Base-by-base conservation (phyloP, 2,329 filamentous ascomycete genomes). In the Fusarium xylarioides region DNA sequence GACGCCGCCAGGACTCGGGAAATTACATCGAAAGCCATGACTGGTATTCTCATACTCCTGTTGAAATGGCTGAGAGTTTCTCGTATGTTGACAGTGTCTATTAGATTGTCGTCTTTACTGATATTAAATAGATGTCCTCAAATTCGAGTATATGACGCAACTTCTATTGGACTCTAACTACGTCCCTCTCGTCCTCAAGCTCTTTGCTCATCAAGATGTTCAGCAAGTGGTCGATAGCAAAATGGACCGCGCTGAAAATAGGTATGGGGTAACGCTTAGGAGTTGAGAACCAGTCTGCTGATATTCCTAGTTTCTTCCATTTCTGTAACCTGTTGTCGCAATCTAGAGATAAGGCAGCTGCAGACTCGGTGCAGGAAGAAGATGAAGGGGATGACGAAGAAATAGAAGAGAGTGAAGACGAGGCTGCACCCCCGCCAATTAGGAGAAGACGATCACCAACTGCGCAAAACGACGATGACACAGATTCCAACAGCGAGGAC, bases 61-160 rank as follows among this genome's bases (percentile, higher is more conserved):
- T 81, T 98, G 68, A 99, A 98, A 82, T 99, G 96, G 96, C 92
- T 98, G 77, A 97, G 97, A 81, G 86, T 97, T 60, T 98, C 95
- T 65, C 96, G 94, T 97, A 85, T 86, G 93, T 80, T 34, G 18
- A 57, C n/a, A n/a, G 5, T 38, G 28, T 23, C 16, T 30, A 8
- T 37, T 23, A 30, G 15, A 19, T 19, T 42, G 37, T 26, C 12
- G 23, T 37, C 14, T 37, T 43, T 50, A 47, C 73, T 81, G 53
- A 79, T 58, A 32, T 63, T 7, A 19, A 32, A 47, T 70, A 97
- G 94, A 99, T 80, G 89, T 98, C 34, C 85, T 99, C 73, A 97
- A 98, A 80, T 98, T 96, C 75, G 96, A 99, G 82, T 98, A 98
- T 78, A 85, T 99, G 78, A 95, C 95, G 1, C 96, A 99, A 79